Evolutionary conservation across 257 asterid species (phyloP).

Genomic region (Nicotiana tomentosiformis): DNA sequence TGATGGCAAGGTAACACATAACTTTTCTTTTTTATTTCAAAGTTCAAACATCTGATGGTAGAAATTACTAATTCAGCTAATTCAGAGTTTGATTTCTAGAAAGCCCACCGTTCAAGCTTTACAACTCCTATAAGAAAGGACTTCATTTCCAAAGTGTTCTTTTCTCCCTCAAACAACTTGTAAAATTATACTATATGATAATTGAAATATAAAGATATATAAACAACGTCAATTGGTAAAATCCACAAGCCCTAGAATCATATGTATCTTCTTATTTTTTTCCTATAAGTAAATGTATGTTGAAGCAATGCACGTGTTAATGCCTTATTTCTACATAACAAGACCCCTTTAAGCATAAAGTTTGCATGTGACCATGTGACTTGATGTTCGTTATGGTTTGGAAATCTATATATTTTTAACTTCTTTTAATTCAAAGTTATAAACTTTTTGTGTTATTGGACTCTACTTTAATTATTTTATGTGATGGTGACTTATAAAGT

Average conservation of each 20-base stretch:
- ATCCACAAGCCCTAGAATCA: neutral
- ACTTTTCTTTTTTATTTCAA: neutral
- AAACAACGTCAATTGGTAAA: neutral
- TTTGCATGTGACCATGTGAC: conserved; percentile 8
- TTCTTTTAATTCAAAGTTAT: neutral
- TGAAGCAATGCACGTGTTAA: neutral
- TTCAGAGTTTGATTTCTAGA: neutral
- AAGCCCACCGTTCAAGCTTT: too few relatives aligned
- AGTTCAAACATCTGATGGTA: too few relatives aligned
- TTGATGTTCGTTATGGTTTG: neutral
- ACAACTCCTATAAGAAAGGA: too few relatives aligned
- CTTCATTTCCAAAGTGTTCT: too few relatives aligned
- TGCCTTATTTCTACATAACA: neutral
- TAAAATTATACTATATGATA: neutral
- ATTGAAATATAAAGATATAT: neutral
- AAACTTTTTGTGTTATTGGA: neutral
- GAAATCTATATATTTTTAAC: neutral
- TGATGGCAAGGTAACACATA: conserved; percentile 25
- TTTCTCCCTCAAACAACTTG: neutral
- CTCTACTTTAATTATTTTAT: neutral
- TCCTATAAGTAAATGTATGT: neutral
- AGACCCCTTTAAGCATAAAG: neutral
- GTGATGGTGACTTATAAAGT: neutral
- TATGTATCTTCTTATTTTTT: neutral
- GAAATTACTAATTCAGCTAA: too few relatives aligned